Conservation (phyloP, 225 moss, liverwort and hornwort species). For the Physcomitrellopsis africana region DNA sequence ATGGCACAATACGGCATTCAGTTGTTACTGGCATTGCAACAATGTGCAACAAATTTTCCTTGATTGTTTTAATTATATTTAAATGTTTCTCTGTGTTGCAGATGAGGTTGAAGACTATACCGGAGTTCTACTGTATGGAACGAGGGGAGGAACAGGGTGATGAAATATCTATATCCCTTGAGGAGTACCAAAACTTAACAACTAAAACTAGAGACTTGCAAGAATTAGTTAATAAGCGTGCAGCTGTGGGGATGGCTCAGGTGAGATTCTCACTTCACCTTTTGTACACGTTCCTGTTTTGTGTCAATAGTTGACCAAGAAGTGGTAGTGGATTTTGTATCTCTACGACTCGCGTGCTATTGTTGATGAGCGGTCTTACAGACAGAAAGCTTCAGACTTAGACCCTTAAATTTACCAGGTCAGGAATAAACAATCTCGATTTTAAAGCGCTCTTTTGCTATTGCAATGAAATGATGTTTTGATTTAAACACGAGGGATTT, state of each 20-base stretch:
- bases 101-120: conserved; percentile 43
- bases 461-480: too few species aligned
- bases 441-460: too few species aligned
- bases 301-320: neutral
- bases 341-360: neutral
- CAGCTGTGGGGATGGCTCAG: conserved; percentile 50
- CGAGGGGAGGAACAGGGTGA: conserved; percentile 32
- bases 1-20: neutral
- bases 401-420: too few species aligned
- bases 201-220: conserved; percentile 33
- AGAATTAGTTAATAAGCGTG: conserved; percentile 52
- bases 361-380: neutral
- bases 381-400: too few species aligned
- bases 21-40: neutral
- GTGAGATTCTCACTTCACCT: conserved; percentile 26
- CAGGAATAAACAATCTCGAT: too few species aligned
- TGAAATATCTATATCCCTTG: conserved; percentile 38
- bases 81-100: conserved; percentile 29
- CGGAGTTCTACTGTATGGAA: conserved; percentile 27
- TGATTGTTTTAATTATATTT: neutral
- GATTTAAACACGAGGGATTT: too few species aligned
- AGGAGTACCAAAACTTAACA: conserved; percentile 43
- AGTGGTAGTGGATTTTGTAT: neutral
- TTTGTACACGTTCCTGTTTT: conserved; percentile 2
- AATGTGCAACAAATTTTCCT: neutral